Evolutionary conservation across 495 filamentous ascomycete genomes (phyloP).

Genomic region (Penicillium antarcticum): DNA sequence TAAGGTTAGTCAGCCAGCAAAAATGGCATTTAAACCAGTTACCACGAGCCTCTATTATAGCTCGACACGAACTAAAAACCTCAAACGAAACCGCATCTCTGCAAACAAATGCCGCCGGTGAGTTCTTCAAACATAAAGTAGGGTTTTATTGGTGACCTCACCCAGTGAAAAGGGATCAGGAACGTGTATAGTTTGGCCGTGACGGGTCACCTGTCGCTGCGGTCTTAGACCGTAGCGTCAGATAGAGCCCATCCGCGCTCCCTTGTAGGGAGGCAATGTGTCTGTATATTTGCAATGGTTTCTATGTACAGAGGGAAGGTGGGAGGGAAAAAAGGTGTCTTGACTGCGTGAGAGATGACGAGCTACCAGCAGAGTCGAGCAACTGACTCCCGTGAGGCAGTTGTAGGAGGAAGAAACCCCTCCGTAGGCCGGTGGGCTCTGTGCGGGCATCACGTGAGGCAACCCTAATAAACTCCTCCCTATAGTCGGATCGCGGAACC

Average conservation of each 20-base stretch:
- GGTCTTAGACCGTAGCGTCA: conserved; percentile 7
- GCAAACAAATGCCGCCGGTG: no score
- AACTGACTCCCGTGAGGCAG: conserved; percentile 5
- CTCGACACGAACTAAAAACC: no score
- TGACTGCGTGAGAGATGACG: conserved; percentile 9
- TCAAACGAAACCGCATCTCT: no score
- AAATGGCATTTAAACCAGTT: no score
- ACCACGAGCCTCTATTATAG: no score
- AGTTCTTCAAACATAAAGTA: no score
- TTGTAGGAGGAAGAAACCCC: conserved; percentile 6
- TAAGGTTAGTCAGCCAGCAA: no score
- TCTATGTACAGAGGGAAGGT: neutral
- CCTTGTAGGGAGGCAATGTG: neutral
- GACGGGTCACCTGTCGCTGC: conserved; percentile 3
- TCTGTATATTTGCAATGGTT: conserved; percentile 2
- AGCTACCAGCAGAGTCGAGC: conserved; percentile 7
- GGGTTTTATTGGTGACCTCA: conserved; percentile 7
- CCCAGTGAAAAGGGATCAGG: neutral
- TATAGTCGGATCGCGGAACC: no score
- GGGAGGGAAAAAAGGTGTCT: conserved; percentile 4
- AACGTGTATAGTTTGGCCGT: neutral
- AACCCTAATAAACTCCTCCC: no score
- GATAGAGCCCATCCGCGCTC: conserved; percentile 2
- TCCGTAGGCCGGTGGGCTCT: no score
- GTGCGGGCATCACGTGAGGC: no score